Conservation (phyloP, 1,284 basidiomycete species). For the Gomphus bonarii region DNA sequence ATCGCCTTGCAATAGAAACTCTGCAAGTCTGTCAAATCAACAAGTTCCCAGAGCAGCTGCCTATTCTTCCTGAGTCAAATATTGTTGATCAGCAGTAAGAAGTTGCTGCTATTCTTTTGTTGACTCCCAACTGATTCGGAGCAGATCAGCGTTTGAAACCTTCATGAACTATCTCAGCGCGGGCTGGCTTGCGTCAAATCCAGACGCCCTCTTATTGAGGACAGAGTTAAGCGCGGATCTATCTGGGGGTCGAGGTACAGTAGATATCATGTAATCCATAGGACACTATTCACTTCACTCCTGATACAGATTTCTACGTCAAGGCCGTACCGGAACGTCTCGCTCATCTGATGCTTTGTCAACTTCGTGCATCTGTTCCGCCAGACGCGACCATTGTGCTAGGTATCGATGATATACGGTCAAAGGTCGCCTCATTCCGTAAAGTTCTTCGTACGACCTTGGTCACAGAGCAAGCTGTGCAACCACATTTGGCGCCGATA, state of each 20-base stretch:
- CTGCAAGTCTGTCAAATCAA: not conserved
- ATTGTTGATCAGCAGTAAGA: slow-evolving; percentile 1
- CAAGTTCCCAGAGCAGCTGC: not conserved
- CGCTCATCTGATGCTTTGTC: not conserved
- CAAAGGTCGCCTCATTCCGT: not conserved
- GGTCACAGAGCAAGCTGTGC: not conserved
- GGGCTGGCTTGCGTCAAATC: slow-evolving; percentile 5
- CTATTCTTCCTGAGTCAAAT: not conserved
- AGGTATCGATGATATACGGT: not conserved
- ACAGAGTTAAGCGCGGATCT: slow-evolving; percentile 2
- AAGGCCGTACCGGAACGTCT: slow-evolving; percentile 6
- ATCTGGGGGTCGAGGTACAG: slow-evolving; percentile 2
- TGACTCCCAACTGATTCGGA: not conserved
- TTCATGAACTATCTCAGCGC: slow-evolving; percentile 1
- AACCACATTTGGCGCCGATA: not conserved
- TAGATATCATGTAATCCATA: not conserved
- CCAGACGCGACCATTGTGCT: not conserved
- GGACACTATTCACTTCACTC: not conserved
- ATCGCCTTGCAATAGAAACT: not conserved
- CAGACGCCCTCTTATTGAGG: not conserved
- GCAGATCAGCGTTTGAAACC: slow-evolving; percentile 6
- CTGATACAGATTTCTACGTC: slow-evolving; percentile 4
- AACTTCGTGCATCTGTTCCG: not conserved
- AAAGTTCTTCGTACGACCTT: not conserved
- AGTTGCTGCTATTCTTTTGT: not conserved